These are phyloP conservation scores for Nemania bipapillata DNA, from an alignment of 2,329 filamentous ascomycete species.

Conservation along the genomic window DNA sequence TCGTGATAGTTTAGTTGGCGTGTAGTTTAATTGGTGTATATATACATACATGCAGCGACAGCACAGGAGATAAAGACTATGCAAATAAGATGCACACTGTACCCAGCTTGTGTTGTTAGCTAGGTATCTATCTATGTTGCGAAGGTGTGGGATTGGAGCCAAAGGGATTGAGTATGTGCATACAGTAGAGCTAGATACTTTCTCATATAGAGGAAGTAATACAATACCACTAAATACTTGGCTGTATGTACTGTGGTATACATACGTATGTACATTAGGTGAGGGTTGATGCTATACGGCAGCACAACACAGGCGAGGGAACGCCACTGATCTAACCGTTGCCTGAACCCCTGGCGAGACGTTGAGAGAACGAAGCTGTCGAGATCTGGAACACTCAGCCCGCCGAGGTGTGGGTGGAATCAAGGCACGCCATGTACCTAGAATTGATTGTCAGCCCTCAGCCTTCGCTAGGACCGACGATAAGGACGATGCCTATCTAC, in stretches of 20 bases:
- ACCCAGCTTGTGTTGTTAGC: not conserved
- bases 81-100: not conserved
- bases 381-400: constrained; percentile 35
- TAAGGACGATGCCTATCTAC: not conserved
- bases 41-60: not conserved
- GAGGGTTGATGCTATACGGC: not conserved
- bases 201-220: not conserved
- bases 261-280: not conserved
- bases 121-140: no score
- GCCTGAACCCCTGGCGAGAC: constrained; percentile 17
- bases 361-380: constrained; percentile 13
- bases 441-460: constrained; percentile 20
- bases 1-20: not conserved
- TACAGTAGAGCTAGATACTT: constrained; percentile 3
- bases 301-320: constrained; percentile 21
- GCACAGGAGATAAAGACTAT: constrained; percentile 4
- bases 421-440: constrained; percentile 10
- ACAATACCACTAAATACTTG: not conserved
- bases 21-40: not conserved
- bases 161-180: no score
- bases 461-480: constrained; percentile 9
- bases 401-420: constrained; percentile 11
- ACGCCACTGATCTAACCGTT: constrained; percentile 30
- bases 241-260: not conserved
- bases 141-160: constrained; percentile 8